Evolutionary conservation across 2,329 filamentous ascomycete genomes (phyloP).

Genomic region (Alternaria sp.): DNA sequence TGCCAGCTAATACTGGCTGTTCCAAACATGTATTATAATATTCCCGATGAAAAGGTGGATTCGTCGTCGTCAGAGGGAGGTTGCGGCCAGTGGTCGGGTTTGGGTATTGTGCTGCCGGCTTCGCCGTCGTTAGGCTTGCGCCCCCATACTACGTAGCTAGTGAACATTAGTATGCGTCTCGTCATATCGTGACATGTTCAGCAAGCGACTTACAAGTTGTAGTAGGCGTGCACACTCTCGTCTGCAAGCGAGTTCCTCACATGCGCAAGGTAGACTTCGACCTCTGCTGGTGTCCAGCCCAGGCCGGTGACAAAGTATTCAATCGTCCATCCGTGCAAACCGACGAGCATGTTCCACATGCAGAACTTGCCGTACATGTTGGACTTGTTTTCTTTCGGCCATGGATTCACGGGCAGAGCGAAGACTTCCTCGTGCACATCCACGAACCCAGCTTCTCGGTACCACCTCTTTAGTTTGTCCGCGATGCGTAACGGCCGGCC

Average conservation of each 20-base stretch:
- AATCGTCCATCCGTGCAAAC: constrained; percentile 54
- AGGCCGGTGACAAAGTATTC: constrained; percentile 52
- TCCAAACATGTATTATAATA: not conserved
- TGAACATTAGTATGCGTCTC: not conserved
- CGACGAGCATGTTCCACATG: constrained; percentile 55
- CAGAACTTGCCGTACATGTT: constrained; percentile 59
- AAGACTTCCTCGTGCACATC: constrained; percentile 61
- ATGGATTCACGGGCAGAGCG: constrained; percentile 61
- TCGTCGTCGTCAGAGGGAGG: constrained; percentile 3
- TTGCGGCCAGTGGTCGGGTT: constrained; percentile 28
- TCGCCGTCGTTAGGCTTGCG: constrained; percentile 30
- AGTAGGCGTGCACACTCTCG: constrained; percentile 51
- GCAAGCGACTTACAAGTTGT: constrained; percentile 48
- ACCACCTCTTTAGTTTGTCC: constrained; percentile 60
- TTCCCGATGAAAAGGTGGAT: not conserved
- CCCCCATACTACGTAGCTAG: constrained; percentile 38
- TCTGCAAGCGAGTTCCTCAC: constrained; percentile 50
- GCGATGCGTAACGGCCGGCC: constrained; percentile 60
- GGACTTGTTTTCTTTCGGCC: constrained; percentile 57
- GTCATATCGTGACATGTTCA: not conserved
- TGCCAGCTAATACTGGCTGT: not conserved
- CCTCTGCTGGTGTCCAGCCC: constrained; percentile 53
- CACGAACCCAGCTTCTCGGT: constrained; percentile 64
- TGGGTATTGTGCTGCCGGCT: constrained; percentile 22
- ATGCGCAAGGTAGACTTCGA: constrained; percentile 54